Base-by-base conservation (phyloP, 2,329 filamentous ascomycete species). In the Botrytis porri region DNA sequence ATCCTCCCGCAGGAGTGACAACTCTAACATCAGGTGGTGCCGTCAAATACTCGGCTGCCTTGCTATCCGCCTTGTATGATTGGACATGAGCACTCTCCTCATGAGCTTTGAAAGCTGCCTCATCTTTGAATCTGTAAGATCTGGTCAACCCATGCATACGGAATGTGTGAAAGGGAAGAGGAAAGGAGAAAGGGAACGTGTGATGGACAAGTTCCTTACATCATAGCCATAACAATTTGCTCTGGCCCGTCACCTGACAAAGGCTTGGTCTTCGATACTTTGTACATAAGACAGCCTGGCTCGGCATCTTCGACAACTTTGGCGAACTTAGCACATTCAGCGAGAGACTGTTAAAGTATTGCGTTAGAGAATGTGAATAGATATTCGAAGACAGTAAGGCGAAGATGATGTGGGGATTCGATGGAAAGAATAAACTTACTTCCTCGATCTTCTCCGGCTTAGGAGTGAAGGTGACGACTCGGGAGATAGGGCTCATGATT, bases 81-180 rank as follows among this genome's bases (percentile, higher is more conserved):
- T 60, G 6, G 41, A 69, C 45, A 22, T 67, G 35, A 32, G 51
- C 18, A 45, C 37, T 64, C n/a, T 64, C 57, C 35, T 71, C 69
- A 12, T 71, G 69, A 18, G 59, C 59, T 20, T 71, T 48, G 5
- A 71, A 39, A 37, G 69, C 59, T 1, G 43, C 69, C 45, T 48
- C 69, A 8, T 64, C 41, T 51, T 71, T 64, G 59, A 71, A 71
- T 29, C 69, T 71, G 10, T 39, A 20, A 41, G 20, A 67, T 29
- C 5, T 29, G 5, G 45, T 67, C 16, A 67, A 48, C 35, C 8
- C 32, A 41, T 6, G 22, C 22, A 8, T 29, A 9, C 6, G 9
- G 12, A 35, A 16, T 6, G n/a, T 25, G 9, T 32, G 32, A 22
- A 14, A 20, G n/a, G 8, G 20, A 25, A 48, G 39, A 32, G n/a